Conservation (phyloP, 306 rosid genomes). For the Medicago truncatula region MtrunA17r5.0-ANR NC_053042.1:41098501-41099000, state of each 20-base stretch:
- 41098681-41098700: slow-evolving; percentile 92
- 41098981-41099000: too few relatives aligned
- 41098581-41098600: too few relatives aligned
- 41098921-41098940: slow-evolving; percentile 89
- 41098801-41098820: slow-evolving; percentile 26
- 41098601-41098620: too few relatives aligned
- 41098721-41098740: slow-evolving; percentile 79
- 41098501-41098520: too few relatives aligned
- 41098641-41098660: slow-evolving; percentile 74
- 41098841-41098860: slow-evolving; percentile 76
- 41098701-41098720: slow-evolving; percentile 99
- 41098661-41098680: slow-evolving; percentile 89
- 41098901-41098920: slow-evolving; percentile 69
- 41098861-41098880: slow-evolving; percentile 84
- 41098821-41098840: slow-evolving; percentile 50
- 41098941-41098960: slow-evolving; percentile 87
- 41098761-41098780: slow-evolving; percentile 87
- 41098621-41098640: neutral
- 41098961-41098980: slow-evolving; percentile 46
- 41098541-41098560: too few relatives aligned
- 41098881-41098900: slow-evolving; percentile 77
- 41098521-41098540: too few relatives aligned
- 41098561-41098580: too few relatives aligned
- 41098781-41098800: slow-evolving; percentile 60
- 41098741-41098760: slow-evolving; percentile 78